Evolutionary conservation across 2,329 filamentous ascomycete species (phyloP).

Genomic region (Piedraia hortae): DNA sequence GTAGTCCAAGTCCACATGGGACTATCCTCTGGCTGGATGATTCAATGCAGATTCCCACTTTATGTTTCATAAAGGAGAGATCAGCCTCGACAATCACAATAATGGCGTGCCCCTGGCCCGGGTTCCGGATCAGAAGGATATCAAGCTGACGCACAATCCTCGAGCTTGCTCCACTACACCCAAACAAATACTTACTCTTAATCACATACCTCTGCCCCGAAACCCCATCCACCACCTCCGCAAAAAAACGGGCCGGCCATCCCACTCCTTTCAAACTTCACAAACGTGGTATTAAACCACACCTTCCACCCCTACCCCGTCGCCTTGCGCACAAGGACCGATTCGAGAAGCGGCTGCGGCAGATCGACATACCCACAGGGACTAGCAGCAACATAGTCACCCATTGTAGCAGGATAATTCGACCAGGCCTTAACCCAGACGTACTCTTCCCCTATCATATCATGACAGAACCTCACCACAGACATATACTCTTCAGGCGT

Average conservation of each 20-base stretch:
- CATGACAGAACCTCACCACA: slow-evolving; percentile 19
- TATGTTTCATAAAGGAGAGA: slow-evolving; percentile 20
- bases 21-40: slow-evolving; percentile 24
- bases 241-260: slow-evolving; percentile 10
- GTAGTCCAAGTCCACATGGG: slow-evolving; percentile 24
- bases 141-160: slow-evolving; percentile 20
- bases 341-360: slow-evolving; percentile 19
- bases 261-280: slow-evolving; percentile 7
- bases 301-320: slow-evolving; percentile 14
- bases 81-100: slow-evolving; percentile 25
- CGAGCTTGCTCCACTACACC: slow-evolving; percentile 27
- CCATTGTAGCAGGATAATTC: slow-evolving; percentile 14
- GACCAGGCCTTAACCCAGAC: slow-evolving; percentile 18
- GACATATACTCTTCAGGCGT: slow-evolving; percentile 13
- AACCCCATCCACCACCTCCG: slow-evolving; percentile 14
- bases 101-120: slow-evolving; percentile 21
- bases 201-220: slow-evolving; percentile 18
- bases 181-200: slow-evolving; percentile 28
- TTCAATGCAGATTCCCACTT: slow-evolving; percentile 34
- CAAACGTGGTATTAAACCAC: slow-evolving; percentile 15
- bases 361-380: slow-evolving; percentile 18
- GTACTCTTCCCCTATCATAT: slow-evolving; percentile 19
- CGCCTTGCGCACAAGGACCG: slow-evolving; percentile 16
- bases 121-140: slow-evolving; percentile 18
- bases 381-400: slow-evolving; percentile 16